Conservation (phyloP, 129 eudicot species). For the Helianthus annuus region DNA sequence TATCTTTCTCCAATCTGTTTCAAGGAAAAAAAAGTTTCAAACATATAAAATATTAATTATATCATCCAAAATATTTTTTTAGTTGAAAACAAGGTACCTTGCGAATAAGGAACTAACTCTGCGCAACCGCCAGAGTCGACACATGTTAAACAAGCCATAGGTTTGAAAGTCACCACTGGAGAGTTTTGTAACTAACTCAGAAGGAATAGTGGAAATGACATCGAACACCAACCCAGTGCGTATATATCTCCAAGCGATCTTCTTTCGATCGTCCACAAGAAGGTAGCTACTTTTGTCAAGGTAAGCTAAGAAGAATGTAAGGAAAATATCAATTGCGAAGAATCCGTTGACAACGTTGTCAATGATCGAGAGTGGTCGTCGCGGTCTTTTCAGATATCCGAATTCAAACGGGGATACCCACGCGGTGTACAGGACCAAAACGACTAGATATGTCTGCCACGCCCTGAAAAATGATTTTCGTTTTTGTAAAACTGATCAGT, state of each 20-base stretch:
- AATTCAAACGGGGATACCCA: constrained; percentile 93
- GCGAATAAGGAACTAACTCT: constrained; percentile 85
- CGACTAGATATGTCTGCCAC: constrained; percentile 74
- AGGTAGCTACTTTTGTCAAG: constrained; percentile 64
- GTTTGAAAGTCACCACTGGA: constrained; percentile 45
- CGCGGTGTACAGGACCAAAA: constrained; percentile 73
- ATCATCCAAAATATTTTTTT: neutral
- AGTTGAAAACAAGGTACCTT: constrained; percentile 40
- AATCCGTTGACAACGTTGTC: constrained; percentile 84
- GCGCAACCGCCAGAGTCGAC: constrained; percentile 93
- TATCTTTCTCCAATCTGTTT: constrained; percentile 90
- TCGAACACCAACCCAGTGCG: constrained; percentile 72
- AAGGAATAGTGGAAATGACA: constrained; percentile 84
- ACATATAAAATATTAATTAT: neutral
- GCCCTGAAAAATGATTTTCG: constrained; percentile 44
- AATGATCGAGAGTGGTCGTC: constrained; percentile 47
- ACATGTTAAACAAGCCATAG: constrained; percentile 91
- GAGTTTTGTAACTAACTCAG: constrained; percentile 65
- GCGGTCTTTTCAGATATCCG: constrained; percentile 61
- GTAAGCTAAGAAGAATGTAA: constrained; percentile 88
- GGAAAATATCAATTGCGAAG: constrained; percentile 72
- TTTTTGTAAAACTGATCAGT: too few relatives aligned
- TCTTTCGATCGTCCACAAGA: constrained; percentile 70
- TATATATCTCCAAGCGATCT: constrained; percentile 77
- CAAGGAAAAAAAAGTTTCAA: constrained; percentile 18